phyloP scores from a whole-genome alignment of 73 alveolate species.

The Paramecium bursaria region DNA sequence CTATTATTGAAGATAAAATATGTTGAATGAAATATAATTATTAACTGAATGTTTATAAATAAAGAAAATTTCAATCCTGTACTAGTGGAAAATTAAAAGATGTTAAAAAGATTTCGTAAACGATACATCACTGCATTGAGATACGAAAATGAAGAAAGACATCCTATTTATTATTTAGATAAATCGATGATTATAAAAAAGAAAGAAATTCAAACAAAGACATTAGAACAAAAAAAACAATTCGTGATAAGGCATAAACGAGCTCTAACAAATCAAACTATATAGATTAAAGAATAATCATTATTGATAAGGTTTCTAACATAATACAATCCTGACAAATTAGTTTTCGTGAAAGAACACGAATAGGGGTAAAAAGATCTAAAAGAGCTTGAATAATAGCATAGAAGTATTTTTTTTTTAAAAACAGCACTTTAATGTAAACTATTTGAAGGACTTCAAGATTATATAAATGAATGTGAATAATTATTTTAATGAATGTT shows the following conservation, averaged over 20 bases:
- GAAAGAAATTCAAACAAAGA: constrained; percentile 9
- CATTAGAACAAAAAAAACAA: constrained; percentile 34
- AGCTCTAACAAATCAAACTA: background rate
- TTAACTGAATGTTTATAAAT: background rate
- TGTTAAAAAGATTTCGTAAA: background rate
- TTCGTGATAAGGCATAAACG: background rate
- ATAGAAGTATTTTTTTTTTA: constrained; percentile 4
- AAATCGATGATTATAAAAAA: constrained; percentile 7
- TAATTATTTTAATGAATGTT: background rate
- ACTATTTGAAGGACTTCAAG: constrained; percentile 9
- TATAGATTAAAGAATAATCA: background rate
- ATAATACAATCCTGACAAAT: background rate
- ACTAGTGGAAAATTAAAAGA: background rate
- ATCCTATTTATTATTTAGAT: background rate
- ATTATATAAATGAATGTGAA: constrained; percentile 33
- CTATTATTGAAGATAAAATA: constrained; percentile 42
- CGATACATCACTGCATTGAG: constrained; percentile 4
- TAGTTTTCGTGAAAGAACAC: background rate
- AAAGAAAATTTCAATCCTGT: constrained; percentile 32
- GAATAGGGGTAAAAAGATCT: background rate
- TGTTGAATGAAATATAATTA: constrained; percentile 28
- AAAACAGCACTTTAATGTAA: constrained; percentile 12
- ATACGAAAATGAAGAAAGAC: background rate
- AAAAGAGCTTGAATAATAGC: constrained; percentile 6
- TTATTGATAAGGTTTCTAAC: background rate